Base-by-base conservation (phyloP, 495 filamentous ascomycete genomes). In the Aspergillus haitiensis region DNA sequence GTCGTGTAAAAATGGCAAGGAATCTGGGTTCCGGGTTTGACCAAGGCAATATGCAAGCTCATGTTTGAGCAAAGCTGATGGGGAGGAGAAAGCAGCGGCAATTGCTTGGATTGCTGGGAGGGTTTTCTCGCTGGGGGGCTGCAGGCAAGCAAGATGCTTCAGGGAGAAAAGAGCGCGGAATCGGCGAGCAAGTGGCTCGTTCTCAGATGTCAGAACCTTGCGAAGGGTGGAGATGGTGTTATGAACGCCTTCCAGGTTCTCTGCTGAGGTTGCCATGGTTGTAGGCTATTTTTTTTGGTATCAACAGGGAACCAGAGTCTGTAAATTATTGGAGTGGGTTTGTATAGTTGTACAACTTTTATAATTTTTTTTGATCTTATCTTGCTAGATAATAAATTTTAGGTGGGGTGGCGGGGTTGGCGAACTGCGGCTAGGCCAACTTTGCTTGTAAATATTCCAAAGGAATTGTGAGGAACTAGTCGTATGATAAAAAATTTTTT, bases 81-180 rank as follows among this genome's bases (percentile, higher is more conserved):
- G 85, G 2, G 93, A 96, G 3, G 81, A 63, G 63, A 98, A 93
- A 4, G 81, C 94, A 4, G 93, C 91, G 5, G 93, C 92, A 64
- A 99, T 98, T 12, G 95, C 93, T 42, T 96, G 82, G 64, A 98
- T 95, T 12, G 94, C 91, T 6, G 86, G 82, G 16, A 84, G 71
- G 31, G 87, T 87, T 33, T 88, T 78, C 47, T 80, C 72, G 35
- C 82, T 85, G 7, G 81, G 77, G 9, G 85, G 85, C 9, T 85
- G 71, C 52, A 86, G 81, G 44, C 85, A 87, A 9, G 95, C 94
- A 45, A 97, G 78, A 73, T 97, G 87, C 76, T 98, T 98, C 55
- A 99, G 86, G 11, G 94, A 97, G 80, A 99, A 99, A 64, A 98
- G 89, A 31, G 94, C 95, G 67, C 94, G 93, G 77, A 98, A 99